phyloP scores from a whole-genome alignment of 495 filamentous ascomycete species.

The Podospora pseudopauciseta region DNA sequence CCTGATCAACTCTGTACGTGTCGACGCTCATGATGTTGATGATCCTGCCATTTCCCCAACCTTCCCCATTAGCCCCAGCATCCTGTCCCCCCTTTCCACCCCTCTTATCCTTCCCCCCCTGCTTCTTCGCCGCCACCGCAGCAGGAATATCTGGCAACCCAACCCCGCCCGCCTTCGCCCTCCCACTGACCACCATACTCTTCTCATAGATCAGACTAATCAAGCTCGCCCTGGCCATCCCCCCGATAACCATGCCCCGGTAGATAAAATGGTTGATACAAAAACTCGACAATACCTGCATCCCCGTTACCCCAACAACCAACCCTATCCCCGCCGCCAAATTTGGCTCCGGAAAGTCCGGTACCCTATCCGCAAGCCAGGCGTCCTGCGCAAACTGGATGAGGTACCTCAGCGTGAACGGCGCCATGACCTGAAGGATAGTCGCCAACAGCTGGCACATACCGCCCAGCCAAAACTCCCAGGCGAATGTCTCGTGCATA shows the following conservation, averaged over 20 bases:
- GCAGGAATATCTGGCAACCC: constrained; percentile 36
- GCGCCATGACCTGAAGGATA: constrained; percentile 68
- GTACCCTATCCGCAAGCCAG: constrained; percentile 54
- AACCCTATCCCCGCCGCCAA: constrained; percentile 68
- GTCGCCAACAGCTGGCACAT: constrained; percentile 68
- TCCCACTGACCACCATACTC: constrained; percentile 72
- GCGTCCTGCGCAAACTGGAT: constrained; percentile 79
- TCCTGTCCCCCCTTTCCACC: constrained; percentile 30
- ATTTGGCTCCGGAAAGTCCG: constrained; percentile 49
- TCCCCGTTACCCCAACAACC: constrained; percentile 68
- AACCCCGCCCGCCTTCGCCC: constrained; percentile 66
- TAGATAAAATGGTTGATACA: constrained; percentile 80
- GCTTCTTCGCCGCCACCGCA: constrained; percentile 34
- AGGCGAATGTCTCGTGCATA: constrained; percentile 80
- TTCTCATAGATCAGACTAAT: constrained; percentile 78
- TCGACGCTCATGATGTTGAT: constrained; percentile 91
- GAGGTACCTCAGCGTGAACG: constrained; percentile 68
- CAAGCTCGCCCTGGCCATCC: constrained; percentile 67
- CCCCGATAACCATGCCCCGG: constrained; percentile 74
- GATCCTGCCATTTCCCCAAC: constrained; percentile 88
- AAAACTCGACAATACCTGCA: constrained; percentile 71
- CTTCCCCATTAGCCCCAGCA: constrained; percentile 61
- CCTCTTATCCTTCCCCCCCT: constrained; percentile 36
- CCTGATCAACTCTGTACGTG: constrained; percentile 83
- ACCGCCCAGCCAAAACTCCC: constrained; percentile 81